Percentiles rank a stretch among this genome's conserved stretches.
phyloP scores from a whole-genome alignment of 306 rosid species.

The Spatholobus suberectus region DNA sequence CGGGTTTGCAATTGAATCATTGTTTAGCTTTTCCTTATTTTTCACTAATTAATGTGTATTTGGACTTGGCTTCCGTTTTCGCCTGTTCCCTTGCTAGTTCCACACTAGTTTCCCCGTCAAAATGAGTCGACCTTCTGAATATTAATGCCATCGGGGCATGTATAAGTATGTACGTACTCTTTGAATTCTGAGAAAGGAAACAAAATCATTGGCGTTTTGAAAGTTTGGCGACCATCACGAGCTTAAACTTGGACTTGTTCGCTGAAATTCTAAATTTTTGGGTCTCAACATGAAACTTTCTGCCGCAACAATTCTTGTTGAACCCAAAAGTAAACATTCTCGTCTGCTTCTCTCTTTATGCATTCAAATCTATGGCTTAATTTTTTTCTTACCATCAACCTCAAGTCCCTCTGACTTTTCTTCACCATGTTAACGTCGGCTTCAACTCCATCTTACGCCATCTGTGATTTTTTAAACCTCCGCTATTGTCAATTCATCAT shows the following conservation, averaged over 20 bases:
- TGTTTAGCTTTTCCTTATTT: conserved; percentile 13
- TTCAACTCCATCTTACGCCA: not conserved
- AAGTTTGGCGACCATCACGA: conserved; percentile 16
- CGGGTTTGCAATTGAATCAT: conserved; percentile 21
- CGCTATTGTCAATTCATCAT: not conserved
- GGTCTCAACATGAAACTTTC: conserved; percentile 28
- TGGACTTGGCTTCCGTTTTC: conserved; percentile 23
- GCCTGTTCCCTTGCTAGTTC: not conserved
- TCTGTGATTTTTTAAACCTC: not conserved
- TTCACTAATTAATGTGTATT: not conserved
- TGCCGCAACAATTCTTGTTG: not conserved
- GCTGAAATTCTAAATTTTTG: not conserved
- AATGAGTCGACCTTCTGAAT: conserved; percentile 23
- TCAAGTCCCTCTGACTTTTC: not conserved
- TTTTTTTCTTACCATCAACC: not conserved
- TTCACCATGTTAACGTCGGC: not conserved
- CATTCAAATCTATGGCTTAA: conserved; percentile 31
- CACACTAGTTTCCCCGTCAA: conserved; percentile 12
- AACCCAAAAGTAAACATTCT: conserved; percentile 45
- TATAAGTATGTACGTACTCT: not conserved
- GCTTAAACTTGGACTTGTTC: not conserved
- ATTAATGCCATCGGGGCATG: not conserved
- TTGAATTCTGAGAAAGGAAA: conserved; percentile 2
- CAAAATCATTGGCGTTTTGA: conserved; percentile 30
- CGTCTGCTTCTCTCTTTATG: conserved; percentile 28